These are phyloP conservation scores for Alternaria longipes DNA, from an alignment of 2,329 filamentous ascomycete genomes.

Conservation along the genomic window DNA sequence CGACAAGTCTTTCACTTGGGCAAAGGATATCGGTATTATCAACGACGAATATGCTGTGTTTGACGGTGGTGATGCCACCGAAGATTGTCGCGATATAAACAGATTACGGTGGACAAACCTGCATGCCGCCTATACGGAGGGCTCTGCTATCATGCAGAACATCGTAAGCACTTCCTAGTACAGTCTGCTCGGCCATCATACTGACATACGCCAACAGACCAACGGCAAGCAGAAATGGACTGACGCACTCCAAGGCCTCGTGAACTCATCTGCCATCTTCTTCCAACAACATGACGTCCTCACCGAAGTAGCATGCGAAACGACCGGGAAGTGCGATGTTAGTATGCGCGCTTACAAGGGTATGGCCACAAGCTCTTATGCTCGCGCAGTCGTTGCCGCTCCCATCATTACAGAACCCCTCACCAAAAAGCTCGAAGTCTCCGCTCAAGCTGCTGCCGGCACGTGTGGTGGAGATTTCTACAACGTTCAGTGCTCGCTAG, in stretches of 20 bases:
- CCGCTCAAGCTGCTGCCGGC: constrained; percentile 33
- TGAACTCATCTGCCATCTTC: constrained; percentile 42
- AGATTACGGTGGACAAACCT: constrained; percentile 62
- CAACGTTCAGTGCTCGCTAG: not conserved
- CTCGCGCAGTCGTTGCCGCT: constrained; percentile 34
- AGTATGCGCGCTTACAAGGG: constrained; percentile 74
- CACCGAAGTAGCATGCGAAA: constrained; percentile 73
- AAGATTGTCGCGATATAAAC: constrained; percentile 60
- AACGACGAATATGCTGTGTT: constrained; percentile 59
- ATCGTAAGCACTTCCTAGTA: constrained; percentile 40
- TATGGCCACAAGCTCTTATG: constrained; percentile 31
- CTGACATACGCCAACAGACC: constrained; percentile 25
- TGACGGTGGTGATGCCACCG: constrained; percentile 55
- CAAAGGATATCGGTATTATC: constrained; percentile 57
- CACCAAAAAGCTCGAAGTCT: constrained; percentile 25
- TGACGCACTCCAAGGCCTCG: constrained; percentile 28
- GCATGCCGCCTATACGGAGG: constrained; percentile 59
- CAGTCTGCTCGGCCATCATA: too few relatives aligned
- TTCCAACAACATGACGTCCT: constrained; percentile 65
- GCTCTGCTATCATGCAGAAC: constrained; percentile 62
- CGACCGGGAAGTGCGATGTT: constrained; percentile 63
- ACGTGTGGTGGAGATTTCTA: constrained; percentile 19
- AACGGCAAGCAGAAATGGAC: constrained; percentile 36
- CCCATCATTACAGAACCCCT: constrained; percentile 27
- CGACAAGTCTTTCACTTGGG: constrained; percentile 67